Evolutionary conservation across 2,329 filamentous ascomycete genomes (phyloP).

Genomic region (Curvularia verruculosa): DNA sequence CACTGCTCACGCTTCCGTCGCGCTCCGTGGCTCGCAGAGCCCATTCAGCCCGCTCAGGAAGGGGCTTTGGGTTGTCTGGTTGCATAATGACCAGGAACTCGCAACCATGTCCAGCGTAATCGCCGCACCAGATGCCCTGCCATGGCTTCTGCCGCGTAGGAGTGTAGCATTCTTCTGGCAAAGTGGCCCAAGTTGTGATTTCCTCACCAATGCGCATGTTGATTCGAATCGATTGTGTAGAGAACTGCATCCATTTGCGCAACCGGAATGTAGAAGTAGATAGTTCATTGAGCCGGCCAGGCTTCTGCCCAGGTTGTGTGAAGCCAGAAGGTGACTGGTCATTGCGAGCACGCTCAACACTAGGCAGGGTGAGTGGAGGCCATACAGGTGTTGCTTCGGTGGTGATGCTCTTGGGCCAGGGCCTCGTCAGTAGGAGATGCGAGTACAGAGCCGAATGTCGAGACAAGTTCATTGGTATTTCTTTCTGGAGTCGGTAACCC

Average conservation of each 20-base stretch:
- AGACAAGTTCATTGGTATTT: constrained; percentile 57
- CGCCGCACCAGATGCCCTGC: constrained; percentile 90
- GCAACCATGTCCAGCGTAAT: constrained; percentile 85
- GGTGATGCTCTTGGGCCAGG: constrained; percentile 52
- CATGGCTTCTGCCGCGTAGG: constrained; percentile 81
- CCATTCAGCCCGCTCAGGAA: constrained; percentile 47
- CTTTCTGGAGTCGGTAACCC: constrained; percentile 55
- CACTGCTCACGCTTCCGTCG: constrained; percentile 38
- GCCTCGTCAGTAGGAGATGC: constrained; percentile 70
- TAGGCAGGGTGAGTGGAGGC: constrained; percentile 76
- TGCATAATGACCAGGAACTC: constrained; percentile 88
- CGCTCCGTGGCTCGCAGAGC: constrained; percentile 35
- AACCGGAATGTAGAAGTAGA: constrained; percentile 76
- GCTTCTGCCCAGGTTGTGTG: constrained; percentile 55
- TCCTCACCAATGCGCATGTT: constrained; percentile 58
- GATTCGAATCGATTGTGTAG: constrained; percentile 33
- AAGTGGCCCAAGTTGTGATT: constrained; percentile 70
- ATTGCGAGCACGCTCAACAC: constrained; percentile 62
- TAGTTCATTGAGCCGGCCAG: constrained; percentile 63
- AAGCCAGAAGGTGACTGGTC: constrained; percentile 52
- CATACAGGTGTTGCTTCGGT: constrained; percentile 61
- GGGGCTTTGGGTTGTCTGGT: constrained; percentile 58
- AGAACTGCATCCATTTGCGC: constrained; percentile 76
- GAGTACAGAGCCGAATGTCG: constrained; percentile 59
- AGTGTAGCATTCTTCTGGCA: constrained; percentile 77